phyloP scores from a whole-genome alignment of 768 basidiomycete genomes.

The Suillus cothurnatus region DNA sequence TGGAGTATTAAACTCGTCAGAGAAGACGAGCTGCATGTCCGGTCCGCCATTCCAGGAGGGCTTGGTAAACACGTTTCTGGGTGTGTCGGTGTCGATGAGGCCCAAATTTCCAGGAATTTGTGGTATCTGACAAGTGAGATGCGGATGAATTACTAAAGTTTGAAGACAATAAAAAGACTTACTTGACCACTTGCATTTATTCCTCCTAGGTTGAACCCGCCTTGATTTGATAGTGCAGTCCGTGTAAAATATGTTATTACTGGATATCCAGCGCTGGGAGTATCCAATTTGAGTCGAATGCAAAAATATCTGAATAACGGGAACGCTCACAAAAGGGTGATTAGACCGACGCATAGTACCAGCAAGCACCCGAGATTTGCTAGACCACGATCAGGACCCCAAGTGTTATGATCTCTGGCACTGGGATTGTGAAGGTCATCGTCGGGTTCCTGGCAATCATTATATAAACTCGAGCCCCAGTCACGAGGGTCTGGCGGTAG shows the following conservation, averaged over 20 bases:
- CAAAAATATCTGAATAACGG: not conserved
- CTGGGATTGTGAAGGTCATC: constrained; percentile 76
- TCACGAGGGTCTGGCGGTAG: constrained; percentile 64
- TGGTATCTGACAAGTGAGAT: constrained; percentile 46
- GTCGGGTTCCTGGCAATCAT: constrained; percentile 61
- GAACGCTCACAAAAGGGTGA: constrained; percentile 62
- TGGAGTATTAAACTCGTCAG: constrained; percentile 79
- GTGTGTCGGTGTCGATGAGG: constrained; percentile 61
- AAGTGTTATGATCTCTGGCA: constrained; percentile 25
- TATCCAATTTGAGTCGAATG: not conserved
- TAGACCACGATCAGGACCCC: constrained; percentile 48
- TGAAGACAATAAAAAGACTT: constrained; percentile 18
- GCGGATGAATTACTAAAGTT: not conserved
- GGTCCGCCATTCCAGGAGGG: constrained; percentile 61
- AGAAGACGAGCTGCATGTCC: constrained; percentile 63
- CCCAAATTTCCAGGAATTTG: constrained; percentile 54
- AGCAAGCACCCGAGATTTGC: constrained; percentile 73
- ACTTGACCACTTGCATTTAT: constrained; percentile 77
- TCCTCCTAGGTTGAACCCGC: constrained; percentile 65
- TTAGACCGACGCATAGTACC: constrained; percentile 48
- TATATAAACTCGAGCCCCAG: constrained; percentile 65
- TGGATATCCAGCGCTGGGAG: constrained; percentile 46
- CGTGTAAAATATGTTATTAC: constrained; percentile 41
- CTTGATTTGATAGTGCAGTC: constrained; percentile 32
- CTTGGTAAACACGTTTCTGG: constrained; percentile 55